A percentile compares a stretch with the other conserved stretches of the same genome.
These are phyloP conservation scores for Orbilia brochopaga DNA, from an alignment of 2,329 filamentous ascomycete genomes.

Conservation along the genomic window DNA sequence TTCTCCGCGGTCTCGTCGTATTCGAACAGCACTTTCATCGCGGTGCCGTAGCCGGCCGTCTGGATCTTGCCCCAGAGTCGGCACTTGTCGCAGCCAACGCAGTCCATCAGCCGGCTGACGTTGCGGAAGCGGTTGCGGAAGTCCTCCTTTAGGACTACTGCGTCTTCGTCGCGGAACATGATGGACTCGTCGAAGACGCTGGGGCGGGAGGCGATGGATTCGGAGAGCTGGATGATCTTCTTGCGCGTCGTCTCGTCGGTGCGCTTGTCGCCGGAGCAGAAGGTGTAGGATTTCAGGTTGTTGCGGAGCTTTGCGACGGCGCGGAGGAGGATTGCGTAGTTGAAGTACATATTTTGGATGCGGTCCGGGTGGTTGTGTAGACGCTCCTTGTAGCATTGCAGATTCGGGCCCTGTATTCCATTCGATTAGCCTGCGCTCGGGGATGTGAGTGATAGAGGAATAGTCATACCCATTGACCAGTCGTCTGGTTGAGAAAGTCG, in stretches of 20 bases:
- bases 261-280: conserved; percentile 81
- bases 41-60: conserved; percentile 90
- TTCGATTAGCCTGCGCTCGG: neutral
- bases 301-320: conserved; percentile 89
- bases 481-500: conserved; percentile 94
- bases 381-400: conserved; percentile 85
- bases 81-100: conserved; percentile 98
- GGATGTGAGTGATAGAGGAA: neutral
- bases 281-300: conserved; percentile 79
- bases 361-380: conserved; percentile 85
- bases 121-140: conserved; percentile 98
- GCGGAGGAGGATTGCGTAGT: conserved; percentile 92
- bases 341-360: conserved; percentile 97
- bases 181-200: conserved; percentile 90
- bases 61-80: conserved; percentile 97
- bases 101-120: conserved; percentile 96
- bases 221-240: conserved; percentile 78
- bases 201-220: conserved; percentile 66
- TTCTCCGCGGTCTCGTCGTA: conserved; percentile 68
- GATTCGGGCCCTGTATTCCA: conserved; percentile 70
- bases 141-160: conserved; percentile 85
- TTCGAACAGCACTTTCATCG: conserved; percentile 94
- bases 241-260: conserved; percentile 80
- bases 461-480: conserved; percentile 73
- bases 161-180: conserved; percentile 78